phyloP scores from a whole-genome alignment of 352 stramenopile genomes.

The Pythium oligandrum region DNA sequence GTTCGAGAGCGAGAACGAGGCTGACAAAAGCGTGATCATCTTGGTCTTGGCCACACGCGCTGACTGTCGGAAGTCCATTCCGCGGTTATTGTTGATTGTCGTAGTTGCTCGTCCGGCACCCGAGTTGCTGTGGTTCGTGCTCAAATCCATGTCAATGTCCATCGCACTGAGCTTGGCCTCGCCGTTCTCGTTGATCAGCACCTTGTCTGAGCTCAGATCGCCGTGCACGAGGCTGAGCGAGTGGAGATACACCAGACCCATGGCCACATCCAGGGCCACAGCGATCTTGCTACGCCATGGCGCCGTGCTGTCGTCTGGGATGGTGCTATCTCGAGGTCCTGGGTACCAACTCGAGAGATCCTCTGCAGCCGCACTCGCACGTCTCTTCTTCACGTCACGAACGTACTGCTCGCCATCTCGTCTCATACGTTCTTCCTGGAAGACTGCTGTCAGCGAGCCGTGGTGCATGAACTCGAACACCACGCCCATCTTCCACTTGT shows the following conservation, averaged over 20 bases:
- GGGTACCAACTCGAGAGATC: slow-evolving; percentile 59
- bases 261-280: slow-evolving; percentile 75
- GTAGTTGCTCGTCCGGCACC: slow-evolving; percentile 4
- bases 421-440: slow-evolving; percentile 45
- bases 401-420: slow-evolving; percentile 54
- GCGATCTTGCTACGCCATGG: slow-evolving; percentile 55
- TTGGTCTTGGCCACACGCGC: slow-evolving; percentile 30
- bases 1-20: slow-evolving; percentile 8
- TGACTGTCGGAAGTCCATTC: slow-evolving; percentile 31
- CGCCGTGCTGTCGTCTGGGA: not conserved
- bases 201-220: slow-evolving; percentile 52
- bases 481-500: slow-evolving; percentile 56
- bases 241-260: slow-evolving; percentile 74
- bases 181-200: slow-evolving; percentile 67
- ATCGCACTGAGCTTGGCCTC: slow-evolving; percentile 77
- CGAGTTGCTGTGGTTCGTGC: slow-evolving; percentile 5
- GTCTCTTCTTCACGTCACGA: slow-evolving; percentile 6
- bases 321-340: not conserved
- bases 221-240: slow-evolving; percentile 55
- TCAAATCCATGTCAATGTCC: slow-evolving; percentile 34
- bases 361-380: slow-evolving; percentile 15
- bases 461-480: slow-evolving; percentile 77
- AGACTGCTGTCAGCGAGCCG: slow-evolving; percentile 56
- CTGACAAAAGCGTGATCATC: slow-evolving; percentile 27
- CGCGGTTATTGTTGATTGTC: not conserved